Evolutionary conservation across 73 alveolate genomes (phyloP), one percentile per base, ranked within the genome.

Genomic region (Paramecium tetraurelia): DNA sequence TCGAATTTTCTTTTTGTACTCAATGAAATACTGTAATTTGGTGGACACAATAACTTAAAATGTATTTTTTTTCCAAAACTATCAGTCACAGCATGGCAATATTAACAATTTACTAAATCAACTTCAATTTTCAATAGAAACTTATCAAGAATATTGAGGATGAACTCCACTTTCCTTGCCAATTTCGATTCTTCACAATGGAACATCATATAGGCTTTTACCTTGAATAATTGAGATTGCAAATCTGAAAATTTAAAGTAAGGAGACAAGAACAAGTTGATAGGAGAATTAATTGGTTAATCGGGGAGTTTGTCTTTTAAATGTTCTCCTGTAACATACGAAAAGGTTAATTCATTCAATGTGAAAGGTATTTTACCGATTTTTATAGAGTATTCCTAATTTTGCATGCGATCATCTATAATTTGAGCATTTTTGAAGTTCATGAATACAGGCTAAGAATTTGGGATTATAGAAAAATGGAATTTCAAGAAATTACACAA

Each of bases 41-140:
- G 86, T 5, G 86, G 86, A 36, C 59, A 72, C n/a, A 72, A 21
- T 27, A 72, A 21, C 38, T 72, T 72, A n/a, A 72, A 72, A 72
- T 72, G 40, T 21, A 72, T 8, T 20, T 12, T 72, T 5, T 72
- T 72, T 0, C 59, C 86, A 1, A 7, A 14, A 1, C 7, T 8
- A 18, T 72, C 59, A 4, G 57, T 2, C 3, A 29, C 18, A n/a
- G 59, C 57, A 16, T 29, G 7, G 35, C 59, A 33, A 38, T 36
- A 72, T 72, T 72, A 36, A 36, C 86, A 72, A 72, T 72, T 36
- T 12, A 40, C 59, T 22, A 72, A 72, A 36, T 72, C 86, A 10
- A 72, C 33, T 36, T 72, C 57, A 11, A 72, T 72, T 72, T 11
- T 72, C n/a, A 72, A 72, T 36, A 72, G 40, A 5, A 35, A 72